A percentile compares a stretch with the other conserved stretches of the same genome.
Conservation (phyloP, 2,329 filamentous ascomycete species). For the Ophiostoma montium region DNA sequence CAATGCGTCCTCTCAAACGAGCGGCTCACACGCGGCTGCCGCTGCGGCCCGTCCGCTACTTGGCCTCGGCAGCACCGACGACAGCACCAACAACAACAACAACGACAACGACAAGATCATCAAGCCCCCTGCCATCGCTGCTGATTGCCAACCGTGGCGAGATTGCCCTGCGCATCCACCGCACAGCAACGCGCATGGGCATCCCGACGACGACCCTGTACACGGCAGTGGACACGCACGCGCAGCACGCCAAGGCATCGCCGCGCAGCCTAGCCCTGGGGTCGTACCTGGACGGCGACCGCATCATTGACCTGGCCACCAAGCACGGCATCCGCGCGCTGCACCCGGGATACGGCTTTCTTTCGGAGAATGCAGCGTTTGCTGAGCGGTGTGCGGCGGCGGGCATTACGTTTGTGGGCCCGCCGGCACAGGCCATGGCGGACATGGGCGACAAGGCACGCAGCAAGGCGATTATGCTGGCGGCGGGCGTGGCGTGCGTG, state of each 20-base stretch:
- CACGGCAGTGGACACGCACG: conserved; percentile 75
- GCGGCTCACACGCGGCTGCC: conserved; percentile 32
- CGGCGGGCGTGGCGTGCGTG: conserved; percentile 89
- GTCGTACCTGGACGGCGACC: conserved; percentile 81
- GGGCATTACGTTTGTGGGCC: conserved; percentile 87
- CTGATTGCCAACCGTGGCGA: conserved; percentile 95
- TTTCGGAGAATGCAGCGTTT: conserved; percentile 88
- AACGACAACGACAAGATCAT: neutral
- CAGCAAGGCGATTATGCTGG: conserved; percentile 93
- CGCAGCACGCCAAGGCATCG: conserved; percentile 79
- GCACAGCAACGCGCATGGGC: conserved; percentile 74
- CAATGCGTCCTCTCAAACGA: conserved; percentile 42
- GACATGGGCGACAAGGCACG: conserved; percentile 91
- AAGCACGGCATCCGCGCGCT: conserved; percentile 77
- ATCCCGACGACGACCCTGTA: conserved; percentile 91
- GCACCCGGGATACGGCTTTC: conserved; percentile 91
- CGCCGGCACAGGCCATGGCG: conserved; percentile 64
- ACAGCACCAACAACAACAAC: no score
- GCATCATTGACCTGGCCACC: conserved; percentile 80
- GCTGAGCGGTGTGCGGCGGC: conserved; percentile 78
- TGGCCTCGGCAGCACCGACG: conserved; percentile 4
- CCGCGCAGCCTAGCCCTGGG: conserved; percentile 76
- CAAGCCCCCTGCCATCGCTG: conserved; percentile 42
- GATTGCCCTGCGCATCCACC: conserved; percentile 85
- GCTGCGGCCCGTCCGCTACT: conserved; percentile 10